A percentile compares a stretch with the other conserved stretches of the same genome.
Evolutionary conservation across 108 stramenopile genomes (phyloP).

Genomic region (Epithemia pelagica): DNA sequence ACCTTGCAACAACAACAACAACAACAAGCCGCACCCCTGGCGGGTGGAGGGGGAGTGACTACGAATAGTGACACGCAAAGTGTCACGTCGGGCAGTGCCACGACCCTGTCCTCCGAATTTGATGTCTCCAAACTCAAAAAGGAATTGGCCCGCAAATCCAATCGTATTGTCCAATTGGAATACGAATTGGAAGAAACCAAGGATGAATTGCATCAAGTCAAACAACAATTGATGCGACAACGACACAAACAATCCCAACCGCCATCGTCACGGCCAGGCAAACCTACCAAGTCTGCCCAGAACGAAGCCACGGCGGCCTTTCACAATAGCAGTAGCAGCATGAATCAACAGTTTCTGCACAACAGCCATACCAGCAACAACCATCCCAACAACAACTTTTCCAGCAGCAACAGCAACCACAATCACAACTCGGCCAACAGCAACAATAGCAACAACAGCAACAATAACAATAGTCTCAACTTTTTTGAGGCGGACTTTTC

Average conservation of each 20-base stretch:
- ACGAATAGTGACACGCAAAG: background rate
- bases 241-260: background rate
- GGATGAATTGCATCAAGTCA: constrained; percentile 24
- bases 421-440: background rate
- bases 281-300: too few species aligned
- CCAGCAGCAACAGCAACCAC: too few species aligned
- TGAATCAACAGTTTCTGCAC: too few species aligned
- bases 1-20: constrained; percentile 6
- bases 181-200: constrained; percentile 20
- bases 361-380: too few species aligned
- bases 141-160: constrained; percentile 21
- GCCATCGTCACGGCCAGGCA: background rate
- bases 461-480: background rate
- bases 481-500: background rate
- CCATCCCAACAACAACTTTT: too few species aligned
- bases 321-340: too few species aligned
- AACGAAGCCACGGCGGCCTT: too few species aligned
- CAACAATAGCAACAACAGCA: background rate
- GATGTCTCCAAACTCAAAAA: constrained; percentile 23
- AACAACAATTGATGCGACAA: constrained; percentile 7
- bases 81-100: background rate
- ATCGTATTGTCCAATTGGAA: constrained; percentile 22
- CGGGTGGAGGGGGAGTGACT: background rate
- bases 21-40: too few species aligned
- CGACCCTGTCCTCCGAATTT: constrained; percentile 13